These are phyloP conservation scores for Colletotrichum orbiculare DNA, from an alignment of 2,329 filamentous ascomycete genomes.

Conservation along the genomic window DNA sequence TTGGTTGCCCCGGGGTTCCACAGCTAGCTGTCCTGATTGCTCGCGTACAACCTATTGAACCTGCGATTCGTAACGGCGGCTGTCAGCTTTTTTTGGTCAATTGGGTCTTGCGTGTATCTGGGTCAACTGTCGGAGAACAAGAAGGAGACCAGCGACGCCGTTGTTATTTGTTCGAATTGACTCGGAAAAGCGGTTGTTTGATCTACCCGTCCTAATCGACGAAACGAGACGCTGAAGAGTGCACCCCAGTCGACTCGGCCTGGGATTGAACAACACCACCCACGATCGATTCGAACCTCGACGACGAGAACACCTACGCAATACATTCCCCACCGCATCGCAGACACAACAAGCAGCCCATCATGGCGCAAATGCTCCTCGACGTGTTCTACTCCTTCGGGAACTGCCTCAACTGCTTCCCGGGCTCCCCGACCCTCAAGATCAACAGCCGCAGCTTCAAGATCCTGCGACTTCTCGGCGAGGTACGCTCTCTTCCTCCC, in stretches of 20 bases:
- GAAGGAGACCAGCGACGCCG: too few species aligned
- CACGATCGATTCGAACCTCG: not conserved
- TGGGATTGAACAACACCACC: not conserved
- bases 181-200: too few species aligned
- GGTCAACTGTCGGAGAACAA: too few species aligned
- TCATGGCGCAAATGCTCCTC: slow-evolving; percentile 85
- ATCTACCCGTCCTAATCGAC: not conserved
- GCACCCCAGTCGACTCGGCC: not conserved
- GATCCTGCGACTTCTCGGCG: slow-evolving; percentile 91
- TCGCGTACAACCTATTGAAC: not conserved
- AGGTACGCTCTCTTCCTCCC: slow-evolving; percentile 65
- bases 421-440: slow-evolving; percentile 90
- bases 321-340: not conserved
- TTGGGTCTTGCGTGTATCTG: not conserved
- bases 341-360: slow-evolving; percentile 16
- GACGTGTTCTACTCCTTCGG: slow-evolving; percentile 92
- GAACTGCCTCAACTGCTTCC: slow-evolving; percentile 97
- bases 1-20: slow-evolving; percentile 27
- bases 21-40: slow-evolving; percentile 34
- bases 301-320: not conserved
- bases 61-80: slow-evolving; percentile 12
- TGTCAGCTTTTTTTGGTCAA: not conserved
- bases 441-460: slow-evolving; percentile 97
- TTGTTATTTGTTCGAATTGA: too few species aligned
- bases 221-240: not conserved